Conservation (phyloP, 768 basidiomycete genomes). For the Asterophora parasitica region DNA sequence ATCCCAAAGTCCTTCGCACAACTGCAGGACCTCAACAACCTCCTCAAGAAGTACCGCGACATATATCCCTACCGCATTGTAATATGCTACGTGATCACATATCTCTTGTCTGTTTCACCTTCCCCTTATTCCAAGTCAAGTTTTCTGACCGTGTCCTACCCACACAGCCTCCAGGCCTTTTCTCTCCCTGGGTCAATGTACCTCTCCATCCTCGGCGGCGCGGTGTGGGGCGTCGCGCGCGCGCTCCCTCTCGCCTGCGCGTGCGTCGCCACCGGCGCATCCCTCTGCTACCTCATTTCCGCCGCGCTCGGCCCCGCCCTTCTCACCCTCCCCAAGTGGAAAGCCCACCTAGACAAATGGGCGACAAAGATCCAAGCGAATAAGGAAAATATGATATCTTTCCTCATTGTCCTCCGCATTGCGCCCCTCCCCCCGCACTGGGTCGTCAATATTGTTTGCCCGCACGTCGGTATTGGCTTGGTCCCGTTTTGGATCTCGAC, state of each 20-base stretch:
- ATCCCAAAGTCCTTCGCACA: constrained; percentile 88
- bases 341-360: constrained; percentile 79
- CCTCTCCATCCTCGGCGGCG: constrained; percentile 92
- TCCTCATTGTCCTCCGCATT: constrained; percentile 91
- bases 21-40: constrained; percentile 76
- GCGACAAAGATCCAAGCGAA: constrained; percentile 71
- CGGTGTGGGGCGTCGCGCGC: constrained; percentile 85
- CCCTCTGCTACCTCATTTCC: constrained; percentile 90
- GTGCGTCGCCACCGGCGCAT: constrained; percentile 87
- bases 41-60: constrained; percentile 88
- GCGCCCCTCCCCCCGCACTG: constrained; percentile 95
- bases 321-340: constrained; percentile 82
- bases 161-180: constrained; percentile 83
- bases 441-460: constrained; percentile 91
- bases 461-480: constrained; percentile 85
- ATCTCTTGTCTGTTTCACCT: constrained; percentile 73
- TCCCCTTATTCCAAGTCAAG: too few relatives aligned
- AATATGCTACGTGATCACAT: constrained; percentile 82
- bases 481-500: constrained; percentile 88
- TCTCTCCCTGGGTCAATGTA: constrained; percentile 98
- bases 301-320: constrained; percentile 91
- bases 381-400: constrained; percentile 82
- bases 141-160: too few relatives aligned
- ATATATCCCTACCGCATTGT: constrained; percentile 84
- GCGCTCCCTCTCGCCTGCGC: constrained; percentile 89